Evolutionary conservation across 345 rosid species (phyloP).

Genomic region (Citrus trifoliata): DNA sequence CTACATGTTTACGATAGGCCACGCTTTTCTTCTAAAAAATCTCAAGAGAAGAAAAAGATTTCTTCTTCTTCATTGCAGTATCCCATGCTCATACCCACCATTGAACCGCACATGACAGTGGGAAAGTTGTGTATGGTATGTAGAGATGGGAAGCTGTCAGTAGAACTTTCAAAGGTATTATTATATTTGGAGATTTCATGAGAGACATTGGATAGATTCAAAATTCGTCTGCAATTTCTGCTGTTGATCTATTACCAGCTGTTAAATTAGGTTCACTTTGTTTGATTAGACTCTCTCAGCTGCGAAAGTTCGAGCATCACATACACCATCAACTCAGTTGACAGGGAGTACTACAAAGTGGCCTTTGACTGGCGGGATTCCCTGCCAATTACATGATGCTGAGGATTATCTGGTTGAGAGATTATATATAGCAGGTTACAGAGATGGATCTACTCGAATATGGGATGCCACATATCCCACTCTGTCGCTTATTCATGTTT

Average conservation of each 20-base stretch:
- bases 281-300: slow-evolving; percentile 53
- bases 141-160: slow-evolving; percentile 38
- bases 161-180: slow-evolving; percentile 57
- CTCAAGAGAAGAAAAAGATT: slow-evolving; percentile 43
- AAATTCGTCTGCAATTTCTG: neutral
- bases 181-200: neutral
- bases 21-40: slow-evolving; percentile 46
- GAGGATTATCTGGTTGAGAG: slow-evolving; percentile 57
- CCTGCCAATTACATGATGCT: slow-evolving; percentile 36
- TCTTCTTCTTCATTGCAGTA: slow-evolving; percentile 47
- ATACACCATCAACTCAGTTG: slow-evolving; percentile 28
- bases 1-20: slow-evolving; percentile 60
- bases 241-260: slow-evolving; percentile 6
- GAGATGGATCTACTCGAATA: slow-evolving; percentile 72
- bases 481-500: slow-evolving; percentile 47
- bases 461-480: slow-evolving; percentile 81
- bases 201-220: neutral
- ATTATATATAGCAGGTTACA: slow-evolving; percentile 78
- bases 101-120: slow-evolving; percentile 60
- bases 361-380: slow-evolving; percentile 87
- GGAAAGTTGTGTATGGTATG: slow-evolving; percentile 41
- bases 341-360: slow-evolving; percentile 44
- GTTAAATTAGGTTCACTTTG: slow-evolving; percentile 22
- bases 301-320: slow-evolving; percentile 43
- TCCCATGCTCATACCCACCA: slow-evolving; percentile 52